These are phyloP conservation scores for Moesziomyces sp. DNA, from an alignment of 1,284 basidiomycete species.

Conservation along the genomic window DNA sequence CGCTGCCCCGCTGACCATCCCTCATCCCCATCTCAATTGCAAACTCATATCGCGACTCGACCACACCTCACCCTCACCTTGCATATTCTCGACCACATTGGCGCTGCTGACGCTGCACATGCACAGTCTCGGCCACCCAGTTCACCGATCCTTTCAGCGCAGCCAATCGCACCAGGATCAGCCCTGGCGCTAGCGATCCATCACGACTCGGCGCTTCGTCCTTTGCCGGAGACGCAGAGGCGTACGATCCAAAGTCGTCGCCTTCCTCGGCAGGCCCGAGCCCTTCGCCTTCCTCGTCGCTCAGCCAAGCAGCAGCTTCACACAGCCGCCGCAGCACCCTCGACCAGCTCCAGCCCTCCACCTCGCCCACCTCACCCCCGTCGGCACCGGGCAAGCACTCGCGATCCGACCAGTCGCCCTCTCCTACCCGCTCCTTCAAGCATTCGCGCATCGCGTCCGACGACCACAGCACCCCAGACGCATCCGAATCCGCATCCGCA, in stretches of 20 bases:
- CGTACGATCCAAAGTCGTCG: constrained; percentile 43
- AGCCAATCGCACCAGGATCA: constrained; percentile 27
- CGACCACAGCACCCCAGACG: neutral
- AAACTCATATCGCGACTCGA: neutral
- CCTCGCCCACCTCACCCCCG: neutral
- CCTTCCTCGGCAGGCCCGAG: constrained; percentile 26
- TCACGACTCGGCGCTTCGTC: constrained; percentile 9
- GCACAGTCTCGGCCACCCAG: constrained; percentile 37
- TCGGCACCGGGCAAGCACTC: constrained; percentile 29
- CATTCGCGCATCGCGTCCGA: constrained; percentile 24
- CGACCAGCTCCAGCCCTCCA: constrained; percentile 6
- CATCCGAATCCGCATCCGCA: neutral
- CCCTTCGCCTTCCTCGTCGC: constrained; percentile 32
- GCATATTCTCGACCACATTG: constrained; percentile 2
- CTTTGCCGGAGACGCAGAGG: constrained; percentile 36
- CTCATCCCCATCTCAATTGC: neutral
- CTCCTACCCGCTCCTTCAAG: constrained; percentile 35
- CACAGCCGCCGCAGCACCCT: constrained; percentile 30
- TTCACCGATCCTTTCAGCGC: constrained; percentile 47
- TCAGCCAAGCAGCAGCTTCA: constrained; percentile 15
- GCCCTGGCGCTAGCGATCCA: constrained; percentile 18
- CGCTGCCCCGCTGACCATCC: constrained; percentile 9
- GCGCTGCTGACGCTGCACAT: neutral
- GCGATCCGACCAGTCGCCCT: constrained; percentile 36
- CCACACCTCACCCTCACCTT: neutral